Percentiles rank a stretch among this genome's conserved stretches.
Evolutionary conservation across 2,329 filamentous ascomycete species (phyloP).

Genomic region (Cladophialophora bantiana): DNA sequence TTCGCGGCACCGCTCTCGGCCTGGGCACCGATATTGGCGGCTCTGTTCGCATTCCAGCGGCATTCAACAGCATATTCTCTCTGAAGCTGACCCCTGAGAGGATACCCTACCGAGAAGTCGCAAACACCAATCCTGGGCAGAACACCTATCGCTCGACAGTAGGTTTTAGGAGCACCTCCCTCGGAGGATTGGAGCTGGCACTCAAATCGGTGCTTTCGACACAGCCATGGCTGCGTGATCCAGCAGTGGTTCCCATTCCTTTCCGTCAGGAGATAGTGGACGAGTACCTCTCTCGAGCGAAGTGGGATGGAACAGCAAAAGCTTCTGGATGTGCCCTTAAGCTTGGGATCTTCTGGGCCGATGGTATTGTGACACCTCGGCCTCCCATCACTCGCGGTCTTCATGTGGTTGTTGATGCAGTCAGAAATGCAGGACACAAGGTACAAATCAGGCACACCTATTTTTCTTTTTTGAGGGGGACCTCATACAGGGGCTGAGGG

Average conservation of each 20-base stretch:
- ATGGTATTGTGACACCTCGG: constrained; percentile 65
- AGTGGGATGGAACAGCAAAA: constrained; percentile 39
- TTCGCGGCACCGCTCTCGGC: constrained; percentile 62
- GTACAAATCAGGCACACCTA: constrained; percentile 45
- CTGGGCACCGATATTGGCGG: constrained; percentile 67
- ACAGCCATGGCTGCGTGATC: constrained; percentile 62
- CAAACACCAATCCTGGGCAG: constrained; percentile 13
- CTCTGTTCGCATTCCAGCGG: constrained; percentile 44
- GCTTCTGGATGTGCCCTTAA: constrained; percentile 48
- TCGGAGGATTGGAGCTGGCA: constrained; percentile 54
- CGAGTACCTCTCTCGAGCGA: constrained; percentile 61
- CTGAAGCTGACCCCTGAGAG: constrained; percentile 47
- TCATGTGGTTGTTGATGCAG: background rate
- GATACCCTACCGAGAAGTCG: background rate
- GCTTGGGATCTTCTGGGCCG: constrained; percentile 69
- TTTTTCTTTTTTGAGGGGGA: background rate
- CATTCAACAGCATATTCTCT: constrained; percentile 49
- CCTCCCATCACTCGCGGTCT: constrained; percentile 65
- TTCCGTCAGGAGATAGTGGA: too few species aligned
- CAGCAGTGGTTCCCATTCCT: constrained; percentile 50
- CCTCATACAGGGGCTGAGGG: background rate
- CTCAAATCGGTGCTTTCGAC: constrained; percentile 41
- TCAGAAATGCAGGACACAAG: constrained; percentile 41
- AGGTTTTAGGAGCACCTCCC: constrained; percentile 61
- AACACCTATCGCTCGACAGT: constrained; percentile 57